A percentile compares a stretch with the other conserved stretches of the same genome.
Conservation (phyloP, 2,329 filamentous ascomycete species). For the Verticillium alfalfae region DNA sequence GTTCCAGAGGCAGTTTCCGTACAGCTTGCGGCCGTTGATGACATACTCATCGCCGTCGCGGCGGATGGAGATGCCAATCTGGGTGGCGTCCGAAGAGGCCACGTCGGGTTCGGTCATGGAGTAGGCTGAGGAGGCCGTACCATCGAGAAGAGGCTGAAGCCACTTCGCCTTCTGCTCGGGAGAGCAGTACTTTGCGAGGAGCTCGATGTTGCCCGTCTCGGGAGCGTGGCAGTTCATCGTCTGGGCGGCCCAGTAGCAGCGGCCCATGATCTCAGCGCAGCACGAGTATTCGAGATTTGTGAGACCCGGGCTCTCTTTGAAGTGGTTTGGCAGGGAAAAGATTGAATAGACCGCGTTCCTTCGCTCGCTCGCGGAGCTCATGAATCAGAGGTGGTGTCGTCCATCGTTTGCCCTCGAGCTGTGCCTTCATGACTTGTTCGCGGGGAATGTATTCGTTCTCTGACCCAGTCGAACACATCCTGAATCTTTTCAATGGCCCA, state of each 20-base stretch:
- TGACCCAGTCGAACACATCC: conserved; percentile 32
- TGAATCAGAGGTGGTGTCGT: conserved; percentile 32
- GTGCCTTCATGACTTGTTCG: conserved; percentile 33
- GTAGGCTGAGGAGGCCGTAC: conserved; percentile 83
- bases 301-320: conserved; percentile 89
- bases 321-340: conserved; percentile 94
- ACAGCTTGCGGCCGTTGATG: conserved; percentile 64
- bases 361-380: conserved; percentile 56
- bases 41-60: conserved; percentile 84
- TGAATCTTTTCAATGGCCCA: conserved; percentile 35
- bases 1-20: conserved; percentile 12
- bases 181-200: conserved; percentile 84
- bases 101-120: conserved; percentile 91
- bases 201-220: conserved; percentile 94
- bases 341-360: conserved; percentile 87
- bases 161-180: conserved; percentile 79
- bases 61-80: conserved; percentile 79
- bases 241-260: conserved; percentile 72
- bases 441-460: conserved; percentile 36
- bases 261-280: conserved; percentile 96
- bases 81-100: conserved; percentile 85
- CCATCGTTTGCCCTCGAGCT: conserved; percentile 26
- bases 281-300: conserved; percentile 93
- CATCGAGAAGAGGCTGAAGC: conserved; percentile 75
- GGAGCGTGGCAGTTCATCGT: conserved; percentile 84